Base-by-base conservation (phyloP, 257 asterid genomes). In the Eucommia ulmoides region DNA sequence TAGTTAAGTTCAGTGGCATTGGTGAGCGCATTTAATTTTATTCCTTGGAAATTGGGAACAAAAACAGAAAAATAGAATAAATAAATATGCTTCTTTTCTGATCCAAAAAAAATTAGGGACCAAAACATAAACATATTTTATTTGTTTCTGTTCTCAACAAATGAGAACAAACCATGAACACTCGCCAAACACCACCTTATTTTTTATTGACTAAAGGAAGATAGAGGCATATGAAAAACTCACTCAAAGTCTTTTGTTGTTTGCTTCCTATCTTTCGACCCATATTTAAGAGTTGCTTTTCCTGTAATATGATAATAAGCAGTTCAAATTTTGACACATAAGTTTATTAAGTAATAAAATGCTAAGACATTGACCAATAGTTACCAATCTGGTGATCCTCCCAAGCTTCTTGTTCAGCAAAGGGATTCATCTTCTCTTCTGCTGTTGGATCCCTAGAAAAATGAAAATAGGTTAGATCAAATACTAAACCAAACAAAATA, bases 391-490 rank as follows among this genome's bases (percentile, higher is more conserved):
- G 98, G 69, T 89, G 93, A 5, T 89, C 96, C 74, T 89, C 98
- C 98, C 98, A 89, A 17, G 96, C 98, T 76, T 89, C 96, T 73
- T 89, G 96, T 70, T 89, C 98, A 15, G 94, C 96, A 73, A 89
- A 89, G 5, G 96, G 96, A 65, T 89, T 82, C 96, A 89, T 89
- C 76, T 89, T 89, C 61, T 85, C 94, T 41, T 65, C 83, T 23
- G 91, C 93, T 56, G 64, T 58, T 54, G 83, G 70, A 75, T 89
- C 97, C 77, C 88, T 82, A 66, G 35, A 56, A 23, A 49, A 48
- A 22, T 49, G 52, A 69, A 47, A 48, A 53, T 47, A 50, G 29
- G 38, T 52, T 61, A n/a, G n/a, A n/a, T n/a, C n/a, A n/a, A n/a
- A n/a, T n/a, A n/a, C n/a, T n/a, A n/a, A n/a, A n/a, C n/a, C n/a